Evolutionary conservation across 176 grass and related monocot species (phyloP).

Genomic region (Ensete ventricosum): DNA sequence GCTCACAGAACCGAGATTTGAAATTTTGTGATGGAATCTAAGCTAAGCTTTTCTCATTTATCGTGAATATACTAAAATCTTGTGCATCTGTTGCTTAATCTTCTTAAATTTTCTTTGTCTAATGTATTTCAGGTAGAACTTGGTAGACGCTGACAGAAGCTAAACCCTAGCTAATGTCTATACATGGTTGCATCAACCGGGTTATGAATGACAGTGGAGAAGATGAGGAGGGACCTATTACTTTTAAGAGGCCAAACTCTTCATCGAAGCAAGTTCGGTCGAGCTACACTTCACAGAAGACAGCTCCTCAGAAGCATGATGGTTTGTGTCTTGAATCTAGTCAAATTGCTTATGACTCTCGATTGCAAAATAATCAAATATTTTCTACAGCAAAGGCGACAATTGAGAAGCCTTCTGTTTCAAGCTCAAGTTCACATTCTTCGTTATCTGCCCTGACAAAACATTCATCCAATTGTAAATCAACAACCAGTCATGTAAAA

Average conservation of each 20-base stretch:
- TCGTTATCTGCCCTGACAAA: neutral
- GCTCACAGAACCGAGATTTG: too few relatives aligned
- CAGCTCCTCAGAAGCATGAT: constrained; percentile 30
- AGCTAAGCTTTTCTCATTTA: too few relatives aligned
- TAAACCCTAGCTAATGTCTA: constrained; percentile 30
- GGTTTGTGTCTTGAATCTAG: neutral
- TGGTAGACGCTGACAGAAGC: neutral
- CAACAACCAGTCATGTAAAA: constrained; percentile 14
- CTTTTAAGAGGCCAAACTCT: constrained; percentile 39
- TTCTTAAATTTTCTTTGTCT: too few relatives aligned
- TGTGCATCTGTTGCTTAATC: too few relatives aligned
- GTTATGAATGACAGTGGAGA: constrained; percentile 13
- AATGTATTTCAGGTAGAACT: neutral
- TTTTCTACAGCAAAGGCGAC: constrained; percentile 13
- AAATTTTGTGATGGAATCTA: too few relatives aligned
- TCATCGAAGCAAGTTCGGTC: constrained; percentile 8
- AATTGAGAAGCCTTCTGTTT: constrained; percentile 18
- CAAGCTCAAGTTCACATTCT: constrained; percentile 21
- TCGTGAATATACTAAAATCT: too few relatives aligned
- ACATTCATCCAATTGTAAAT: constrained; percentile 17
- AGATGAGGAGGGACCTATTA: constrained; percentile 22
- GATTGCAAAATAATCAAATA: constrained; percentile 32
- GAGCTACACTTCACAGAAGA: constrained; percentile 13
- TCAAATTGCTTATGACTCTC: constrained; percentile 18
- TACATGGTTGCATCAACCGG: constrained; percentile 26